phyloP scores from a whole-genome alignment of 768 basidiomycete genomes.

The Hebeloma cylindrosporum region DNA sequence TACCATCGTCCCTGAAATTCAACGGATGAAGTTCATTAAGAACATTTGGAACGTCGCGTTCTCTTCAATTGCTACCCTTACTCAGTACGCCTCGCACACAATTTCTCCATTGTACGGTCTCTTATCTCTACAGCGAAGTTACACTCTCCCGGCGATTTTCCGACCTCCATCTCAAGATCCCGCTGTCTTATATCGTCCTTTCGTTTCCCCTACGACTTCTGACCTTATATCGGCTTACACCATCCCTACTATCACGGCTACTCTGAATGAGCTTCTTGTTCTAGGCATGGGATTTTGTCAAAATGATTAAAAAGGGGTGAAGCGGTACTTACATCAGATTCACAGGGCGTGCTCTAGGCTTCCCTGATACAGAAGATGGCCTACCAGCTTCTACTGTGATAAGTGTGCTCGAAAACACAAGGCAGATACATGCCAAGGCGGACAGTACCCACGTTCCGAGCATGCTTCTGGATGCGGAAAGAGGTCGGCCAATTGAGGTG shows the following conservation, averaged over 20 bases:
- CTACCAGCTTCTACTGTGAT: slow-evolving; percentile 4
- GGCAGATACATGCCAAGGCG: background rate
- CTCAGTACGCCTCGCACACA: slow-evolving; percentile 30
- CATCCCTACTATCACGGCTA: slow-evolving; percentile 46
- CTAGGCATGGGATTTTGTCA: slow-evolving; percentile 6
- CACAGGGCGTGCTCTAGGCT: slow-evolving; percentile 13
- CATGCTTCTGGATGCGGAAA: slow-evolving; percentile 11
- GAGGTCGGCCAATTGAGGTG: slow-evolving; percentile 9
- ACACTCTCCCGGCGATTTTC: slow-evolving; percentile 52
- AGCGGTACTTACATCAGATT: no score
- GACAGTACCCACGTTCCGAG: slow-evolving; percentile 10
- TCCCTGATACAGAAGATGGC: slow-evolving; percentile 10
- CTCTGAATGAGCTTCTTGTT: slow-evolving; percentile 43
- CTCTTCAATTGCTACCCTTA: slow-evolving; percentile 52
- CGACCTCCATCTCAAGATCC: slow-evolving; percentile 42
- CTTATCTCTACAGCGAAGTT: slow-evolving; percentile 22
- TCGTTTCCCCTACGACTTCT: slow-evolving; percentile 40
- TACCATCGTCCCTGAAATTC: slow-evolving; percentile 56
- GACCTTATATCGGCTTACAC: slow-evolving; percentile 41
- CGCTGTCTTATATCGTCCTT: slow-evolving; percentile 37
- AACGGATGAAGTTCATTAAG: slow-evolving; percentile 59
- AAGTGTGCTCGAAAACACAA: slow-evolving; percentile 5
- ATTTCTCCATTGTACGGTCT: background rate
- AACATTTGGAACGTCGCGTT: slow-evolving; percentile 66
- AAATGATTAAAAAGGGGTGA: no score